Base-by-base conservation (phyloP, 345 rosid species). In the Rhodomyrtus tomentosa region DNA sequence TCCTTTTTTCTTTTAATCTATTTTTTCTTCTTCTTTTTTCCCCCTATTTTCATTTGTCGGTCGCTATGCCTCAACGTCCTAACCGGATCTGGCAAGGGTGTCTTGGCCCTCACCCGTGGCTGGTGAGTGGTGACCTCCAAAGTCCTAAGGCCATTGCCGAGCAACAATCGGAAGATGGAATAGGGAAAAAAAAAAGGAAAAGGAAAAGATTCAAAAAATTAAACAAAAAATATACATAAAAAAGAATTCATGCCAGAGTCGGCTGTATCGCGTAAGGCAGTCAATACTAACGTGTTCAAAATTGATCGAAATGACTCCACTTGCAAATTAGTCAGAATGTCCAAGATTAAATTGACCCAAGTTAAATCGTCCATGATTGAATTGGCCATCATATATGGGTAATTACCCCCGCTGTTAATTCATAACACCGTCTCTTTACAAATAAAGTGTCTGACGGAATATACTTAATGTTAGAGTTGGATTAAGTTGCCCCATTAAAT, bases 81-180 rank as follows among this genome's bases (percentile, higher is more conserved):
- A 2, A 29, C 4, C 3, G 72, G 38, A 59, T 29, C 7, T 29
- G 21, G 38, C 2, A 59, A 59, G 21, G 32, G 15, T 15, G 5
- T 59, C 21, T 2, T 1, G 0, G 15, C 40, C 21, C 73, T 29
- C 16, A 32, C 0, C 0, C 1, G 73, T 59, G 0, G 0, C 15
- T 0, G 0, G 0, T 0, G 2, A 27, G 7, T 0, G 0, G 0
- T 0, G 2, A 27, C 36, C 2, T 27, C 38, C 20, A 58, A n/a
- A n/a, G n/a, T n/a, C 38, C 20, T n/a, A n/a, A n/a, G 27, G 13
- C 7, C 16, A n/a, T 25, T 56, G 18, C 27, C 4, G 2, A 25
- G 68, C 16, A 14, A 9, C 2, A 1, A 27, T 2, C 0, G 4
- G 1, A 6, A 29, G 21, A 20, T 10, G 5, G 25, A 55, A 24